Evolutionary conservation across 2,329 filamentous ascomycete species (phyloP).

Genomic region (Epichloe typhina): DNA sequence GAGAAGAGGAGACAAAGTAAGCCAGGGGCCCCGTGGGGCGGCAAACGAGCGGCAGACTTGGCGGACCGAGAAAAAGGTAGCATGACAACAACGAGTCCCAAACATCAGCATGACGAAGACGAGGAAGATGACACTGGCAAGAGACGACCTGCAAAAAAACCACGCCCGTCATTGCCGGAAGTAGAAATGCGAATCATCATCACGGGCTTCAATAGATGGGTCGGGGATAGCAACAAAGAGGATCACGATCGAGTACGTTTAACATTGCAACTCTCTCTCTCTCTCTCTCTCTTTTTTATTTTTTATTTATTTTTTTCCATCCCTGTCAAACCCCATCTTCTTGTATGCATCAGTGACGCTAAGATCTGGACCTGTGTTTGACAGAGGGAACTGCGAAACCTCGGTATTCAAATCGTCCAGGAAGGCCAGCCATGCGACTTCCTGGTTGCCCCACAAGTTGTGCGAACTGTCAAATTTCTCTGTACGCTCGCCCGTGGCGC

Average conservation of each 20-base stretch:
- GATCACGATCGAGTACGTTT: constrained; percentile 63
- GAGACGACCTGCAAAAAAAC: constrained; percentile 45
- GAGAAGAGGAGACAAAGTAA: constrained; percentile 65
- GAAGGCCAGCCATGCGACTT: constrained; percentile 70
- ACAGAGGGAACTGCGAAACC: constrained; percentile 65
- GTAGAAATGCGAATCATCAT: constrained; percentile 66
- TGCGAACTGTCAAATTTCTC: constrained; percentile 90
- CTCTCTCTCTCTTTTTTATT: no score
- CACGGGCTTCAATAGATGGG: constrained; percentile 77
- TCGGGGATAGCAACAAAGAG: constrained; percentile 58
- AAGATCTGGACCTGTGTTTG: constrained; percentile 8
- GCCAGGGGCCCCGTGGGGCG: constrained; percentile 42
- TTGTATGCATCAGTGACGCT: neutral
- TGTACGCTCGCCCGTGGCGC: constrained; percentile 73
- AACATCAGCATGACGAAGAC: constrained; percentile 31
- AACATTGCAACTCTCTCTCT: neutral
- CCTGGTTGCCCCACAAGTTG: constrained; percentile 72
- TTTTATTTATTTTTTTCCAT: neutral
- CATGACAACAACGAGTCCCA: constrained; percentile 25
- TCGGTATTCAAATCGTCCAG: constrained; percentile 70
- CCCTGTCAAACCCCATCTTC: neutral
- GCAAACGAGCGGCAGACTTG: constrained; percentile 46
- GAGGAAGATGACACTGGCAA: constrained; percentile 31
- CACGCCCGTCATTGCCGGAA: constrained; percentile 45
- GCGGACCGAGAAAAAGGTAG: constrained; percentile 40